These are phyloP conservation scores for Panicum virgatum DNA, from an alignment of 202 grass and related monocot species.

Conservation along the genomic window DNA sequence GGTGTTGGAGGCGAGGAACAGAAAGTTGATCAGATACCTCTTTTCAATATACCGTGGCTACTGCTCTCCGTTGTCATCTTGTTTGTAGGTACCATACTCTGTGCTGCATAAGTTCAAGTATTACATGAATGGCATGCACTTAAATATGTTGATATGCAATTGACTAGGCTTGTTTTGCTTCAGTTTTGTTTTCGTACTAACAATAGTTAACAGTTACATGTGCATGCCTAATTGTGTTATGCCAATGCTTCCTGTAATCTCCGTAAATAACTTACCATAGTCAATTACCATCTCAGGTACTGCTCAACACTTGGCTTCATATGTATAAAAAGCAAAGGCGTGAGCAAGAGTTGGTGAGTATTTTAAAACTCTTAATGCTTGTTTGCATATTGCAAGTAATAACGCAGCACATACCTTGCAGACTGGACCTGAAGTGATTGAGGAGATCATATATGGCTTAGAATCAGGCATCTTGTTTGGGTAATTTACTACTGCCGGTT, in stretches of 20 bases:
- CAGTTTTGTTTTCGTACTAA: neutral
- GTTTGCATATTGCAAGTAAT: conserved; percentile 34
- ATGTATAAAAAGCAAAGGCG: conserved; percentile 90
- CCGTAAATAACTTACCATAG: neutral
- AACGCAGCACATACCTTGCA: conserved; percentile 44
- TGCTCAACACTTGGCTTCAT: conserved; percentile 91
- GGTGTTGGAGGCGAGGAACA: conserved; percentile 95
- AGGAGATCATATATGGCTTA: conserved; percentile 92
- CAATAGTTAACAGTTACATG: neutral
- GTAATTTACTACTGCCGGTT: conserved; percentile 43
- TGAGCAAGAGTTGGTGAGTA: conserved; percentile 83
- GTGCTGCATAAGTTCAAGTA: conserved; percentile 34
- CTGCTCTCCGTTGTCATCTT: conserved; percentile 74
- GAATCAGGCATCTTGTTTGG: conserved; percentile 99
- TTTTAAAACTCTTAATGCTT: conserved; percentile 17
- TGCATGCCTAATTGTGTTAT: conserved; percentile 8
- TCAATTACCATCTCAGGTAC: conserved; percentile 47
- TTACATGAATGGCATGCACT: neutral
- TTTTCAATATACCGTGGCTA: conserved; percentile 86
- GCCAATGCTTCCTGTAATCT: neutral
- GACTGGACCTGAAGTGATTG: conserved; percentile 86
- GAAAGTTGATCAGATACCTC: conserved; percentile 72
- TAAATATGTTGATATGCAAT: neutral
- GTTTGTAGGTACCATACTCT: conserved; percentile 98
- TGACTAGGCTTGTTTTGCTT: neutral